Evolutionary conservation across 1,284 basidiomycete species (phyloP).

Genomic region (Trichosporon ovoides): DNA sequence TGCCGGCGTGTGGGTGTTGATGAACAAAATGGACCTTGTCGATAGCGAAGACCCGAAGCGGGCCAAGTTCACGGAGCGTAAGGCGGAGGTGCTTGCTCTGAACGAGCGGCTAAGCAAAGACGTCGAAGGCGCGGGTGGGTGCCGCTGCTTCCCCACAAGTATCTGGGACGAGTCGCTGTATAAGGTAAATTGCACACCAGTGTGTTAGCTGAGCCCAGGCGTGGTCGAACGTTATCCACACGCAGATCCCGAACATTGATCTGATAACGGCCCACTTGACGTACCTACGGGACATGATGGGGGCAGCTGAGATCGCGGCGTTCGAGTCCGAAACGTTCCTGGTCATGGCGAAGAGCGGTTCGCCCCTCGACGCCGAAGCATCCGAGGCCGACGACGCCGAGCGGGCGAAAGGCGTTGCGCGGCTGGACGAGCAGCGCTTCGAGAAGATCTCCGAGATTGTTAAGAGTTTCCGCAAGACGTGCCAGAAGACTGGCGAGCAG

Average conservation of each 20-base stretch:
- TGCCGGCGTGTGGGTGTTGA: slow-evolving; percentile 79
- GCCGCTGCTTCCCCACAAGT: slow-evolving; percentile 72
- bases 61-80: slow-evolving; percentile 62
- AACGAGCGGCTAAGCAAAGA: slow-evolving; percentile 52
- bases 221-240: slow-evolving; percentile 96
- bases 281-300: slow-evolving; percentile 76
- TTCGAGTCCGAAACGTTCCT: slow-evolving; percentile 98
- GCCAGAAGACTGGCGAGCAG: slow-evolving; percentile 64
- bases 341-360: slow-evolving; percentile 66
- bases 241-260: slow-evolving; percentile 89
- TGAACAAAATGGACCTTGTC: slow-evolving; percentile 90
- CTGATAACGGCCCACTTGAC: slow-evolving; percentile 79
- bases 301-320: slow-evolving; percentile 86
- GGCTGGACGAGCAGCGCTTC: slow-evolving; percentile 74
- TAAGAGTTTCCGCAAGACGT: slow-evolving; percentile 89
- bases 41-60: slow-evolving; percentile 56
- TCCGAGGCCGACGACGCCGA: slow-evolving; percentile 38
- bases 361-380: slow-evolving; percentile 41
- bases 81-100: slow-evolving; percentile 61
- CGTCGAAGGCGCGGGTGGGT: slow-evolving; percentile 28
- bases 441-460: slow-evolving; percentile 93
- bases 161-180: slow-evolving; percentile 98
- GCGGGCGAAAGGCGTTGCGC: slow-evolving; percentile 48
- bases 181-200: slow-evolving; percentile 58
- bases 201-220: slow-evolving; percentile 56